Evolutionary conservation across 495 filamentous ascomycete species (phyloP).

Genomic region (Xylaria cubensis): DNA sequence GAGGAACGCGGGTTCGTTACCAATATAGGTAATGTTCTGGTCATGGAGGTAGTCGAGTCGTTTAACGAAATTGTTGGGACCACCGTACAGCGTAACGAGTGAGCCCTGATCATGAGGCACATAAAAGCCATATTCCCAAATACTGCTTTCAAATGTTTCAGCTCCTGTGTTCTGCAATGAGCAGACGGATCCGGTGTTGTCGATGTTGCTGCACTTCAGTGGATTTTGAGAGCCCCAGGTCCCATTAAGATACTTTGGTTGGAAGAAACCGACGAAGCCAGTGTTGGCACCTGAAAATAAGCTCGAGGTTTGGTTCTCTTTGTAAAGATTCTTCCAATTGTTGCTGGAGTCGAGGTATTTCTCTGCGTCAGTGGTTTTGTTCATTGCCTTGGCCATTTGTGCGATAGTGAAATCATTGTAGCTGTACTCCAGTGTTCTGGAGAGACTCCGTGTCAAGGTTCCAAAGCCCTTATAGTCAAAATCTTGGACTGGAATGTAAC

Average conservation of each 20-base stretch:
- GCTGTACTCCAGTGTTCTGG: slow-evolving; percentile 76
- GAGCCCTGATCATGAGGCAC: slow-evolving; percentile 74
- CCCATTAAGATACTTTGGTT: slow-evolving; percentile 66
- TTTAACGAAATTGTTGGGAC: slow-evolving; percentile 62
- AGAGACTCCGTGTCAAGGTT: slow-evolving; percentile 73
- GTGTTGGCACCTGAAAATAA: slow-evolving; percentile 65
- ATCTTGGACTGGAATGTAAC: slow-evolving; percentile 74
- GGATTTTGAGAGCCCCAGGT: slow-evolving; percentile 76
- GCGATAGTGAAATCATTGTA: slow-evolving; percentile 81
- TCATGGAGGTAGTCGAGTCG: slow-evolving; percentile 73
- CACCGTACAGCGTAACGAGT: slow-evolving; percentile 66
- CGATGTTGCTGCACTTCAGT: slow-evolving; percentile 65
- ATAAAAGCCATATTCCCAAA: slow-evolving; percentile 77
- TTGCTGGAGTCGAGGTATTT: slow-evolving; percentile 67
- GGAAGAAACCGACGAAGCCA: slow-evolving; percentile 66
- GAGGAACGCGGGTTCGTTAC: slow-evolving; percentile 75
- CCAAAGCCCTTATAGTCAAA: slow-evolving; percentile 72
- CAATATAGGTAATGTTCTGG: slow-evolving; percentile 69
- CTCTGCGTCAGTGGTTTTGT: slow-evolving; percentile 59
- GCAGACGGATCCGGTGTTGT: slow-evolving; percentile 57
- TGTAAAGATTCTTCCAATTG: slow-evolving; percentile 76
- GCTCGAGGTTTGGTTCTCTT: slow-evolving; percentile 64
- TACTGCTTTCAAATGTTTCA: slow-evolving; percentile 74
- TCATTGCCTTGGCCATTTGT: slow-evolving; percentile 64
- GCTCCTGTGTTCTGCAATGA: slow-evolving; percentile 66